Evolutionary conservation across 305 asterid species (phyloP).

Genomic region (Solanum aculeatissimum): DNA sequence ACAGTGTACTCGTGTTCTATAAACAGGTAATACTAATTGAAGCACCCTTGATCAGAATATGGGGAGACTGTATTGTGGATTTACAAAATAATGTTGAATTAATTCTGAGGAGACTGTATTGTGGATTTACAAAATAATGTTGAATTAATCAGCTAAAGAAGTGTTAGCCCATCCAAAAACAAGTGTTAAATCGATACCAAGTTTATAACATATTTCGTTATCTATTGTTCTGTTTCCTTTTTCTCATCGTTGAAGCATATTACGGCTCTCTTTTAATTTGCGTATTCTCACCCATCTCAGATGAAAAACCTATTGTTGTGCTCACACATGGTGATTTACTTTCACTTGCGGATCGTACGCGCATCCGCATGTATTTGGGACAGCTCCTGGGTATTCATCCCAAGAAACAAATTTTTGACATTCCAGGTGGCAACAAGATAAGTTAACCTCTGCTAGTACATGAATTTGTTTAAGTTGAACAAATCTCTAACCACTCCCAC

Average conservation of each 20-base stretch:
- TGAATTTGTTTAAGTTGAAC: not conserved
- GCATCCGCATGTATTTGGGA: constrained; percentile 48
- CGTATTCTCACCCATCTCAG: constrained; percentile 15
- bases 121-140: not conserved
- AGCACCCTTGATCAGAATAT: not conserved
- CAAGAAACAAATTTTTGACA: constrained; percentile 55
- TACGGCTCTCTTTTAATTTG: not conserved
- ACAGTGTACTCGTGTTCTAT: not conserved
- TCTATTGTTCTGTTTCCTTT: not conserved
- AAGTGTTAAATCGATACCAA: not conserved
- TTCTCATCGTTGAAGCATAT: not conserved
- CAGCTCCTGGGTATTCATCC: constrained; percentile 66
- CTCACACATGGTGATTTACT: constrained; percentile 86
- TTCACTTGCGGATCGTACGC: constrained; percentile 41
- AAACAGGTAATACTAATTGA: not conserved
- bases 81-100: not conserved
- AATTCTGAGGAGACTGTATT: not conserved
- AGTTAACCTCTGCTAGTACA: not conserved
- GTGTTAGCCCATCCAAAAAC: not conserved
- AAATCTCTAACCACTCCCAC: not conserved
- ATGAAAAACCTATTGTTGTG: constrained; percentile 78
- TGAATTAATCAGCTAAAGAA: not conserved
- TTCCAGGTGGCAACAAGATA: constrained; percentile 42
- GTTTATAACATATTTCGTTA: not conserved
- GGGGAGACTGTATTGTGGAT: not conserved